These are phyloP conservation scores for Echeveria elegans DNA, from an alignment of 164 flowering plant species.

Conservation along the genomic window DNA sequence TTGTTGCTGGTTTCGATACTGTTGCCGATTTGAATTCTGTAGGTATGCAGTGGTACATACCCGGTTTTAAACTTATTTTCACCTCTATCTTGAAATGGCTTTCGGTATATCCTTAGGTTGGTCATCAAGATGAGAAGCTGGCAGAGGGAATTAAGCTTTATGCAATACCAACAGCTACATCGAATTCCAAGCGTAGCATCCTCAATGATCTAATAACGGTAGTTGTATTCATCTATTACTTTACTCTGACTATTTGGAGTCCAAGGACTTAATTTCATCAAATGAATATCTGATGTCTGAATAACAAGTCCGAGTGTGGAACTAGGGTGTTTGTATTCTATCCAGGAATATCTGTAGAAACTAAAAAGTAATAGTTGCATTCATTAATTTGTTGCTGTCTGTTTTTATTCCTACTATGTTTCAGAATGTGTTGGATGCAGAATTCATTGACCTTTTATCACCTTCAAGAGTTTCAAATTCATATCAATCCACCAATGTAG, in stretches of 20 bases:
- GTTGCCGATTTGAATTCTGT: not conserved
- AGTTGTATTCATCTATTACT: constrained; percentile 13
- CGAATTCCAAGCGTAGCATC: constrained; percentile 79
- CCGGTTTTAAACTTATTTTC: not conserved
- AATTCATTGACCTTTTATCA: not conserved
- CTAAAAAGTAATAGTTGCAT: not conserved
- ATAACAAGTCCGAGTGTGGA: not conserved
- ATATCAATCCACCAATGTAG: constrained; percentile 22
- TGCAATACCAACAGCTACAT: constrained; percentile 67
- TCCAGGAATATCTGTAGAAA: not conserved
- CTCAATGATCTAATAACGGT: constrained; percentile 85
- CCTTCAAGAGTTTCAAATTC: not conserved
- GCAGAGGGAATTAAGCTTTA: constrained; percentile 93
- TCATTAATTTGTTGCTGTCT: not conserved
- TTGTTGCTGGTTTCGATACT: not conserved
- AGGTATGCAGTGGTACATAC: not conserved
- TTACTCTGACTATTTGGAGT: not conserved
- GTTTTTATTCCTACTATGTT: not conserved
- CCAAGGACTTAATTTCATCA: not conserved
- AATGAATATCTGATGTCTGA: not conserved
- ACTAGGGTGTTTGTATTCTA: not conserved
- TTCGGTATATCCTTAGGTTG: constrained; percentile 50
- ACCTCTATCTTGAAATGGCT: not conserved
- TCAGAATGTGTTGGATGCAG: not conserved
- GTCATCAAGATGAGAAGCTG: constrained; percentile 86